Percentiles rank a stretch among this genome's conserved stretches.
Evolutionary conservation across 2,329 filamentous ascomycete species (phyloP).

Genomic region (Neofusicoccum laricinum): DNA sequence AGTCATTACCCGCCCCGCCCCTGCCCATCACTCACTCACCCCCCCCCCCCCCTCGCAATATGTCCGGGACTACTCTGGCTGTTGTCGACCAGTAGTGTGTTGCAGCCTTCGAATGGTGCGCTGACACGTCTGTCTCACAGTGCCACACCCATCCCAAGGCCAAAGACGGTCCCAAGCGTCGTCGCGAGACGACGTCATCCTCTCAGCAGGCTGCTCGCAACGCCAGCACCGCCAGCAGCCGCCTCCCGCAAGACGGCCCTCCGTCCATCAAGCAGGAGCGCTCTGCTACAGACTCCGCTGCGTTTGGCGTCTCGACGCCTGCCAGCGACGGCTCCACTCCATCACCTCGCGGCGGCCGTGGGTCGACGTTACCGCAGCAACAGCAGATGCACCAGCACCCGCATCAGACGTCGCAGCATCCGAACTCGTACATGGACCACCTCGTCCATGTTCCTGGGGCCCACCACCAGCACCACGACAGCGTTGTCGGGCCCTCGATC

Average conservation of each 20-base stretch:
- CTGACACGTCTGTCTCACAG: constrained; percentile 21
- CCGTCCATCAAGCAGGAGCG: background rate
- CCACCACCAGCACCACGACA: constrained; percentile 9
- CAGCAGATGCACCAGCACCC: background rate
- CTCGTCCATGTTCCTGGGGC: constrained; percentile 1
- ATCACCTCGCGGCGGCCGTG: constrained; percentile 4
- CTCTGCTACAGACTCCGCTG: background rate
- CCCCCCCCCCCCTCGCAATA: background rate
- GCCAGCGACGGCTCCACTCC: background rate
- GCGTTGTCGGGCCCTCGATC: background rate
- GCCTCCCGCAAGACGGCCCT: background rate
- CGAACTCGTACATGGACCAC: constrained; percentile 6
- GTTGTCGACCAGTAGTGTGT: background rate
- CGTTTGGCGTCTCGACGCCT: background rate
- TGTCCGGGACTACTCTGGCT: background rate
- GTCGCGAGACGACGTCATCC: constrained; percentile 34
- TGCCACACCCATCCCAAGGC: constrained; percentile 44
- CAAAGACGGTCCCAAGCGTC: constrained; percentile 42
- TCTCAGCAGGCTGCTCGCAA: constrained; percentile 20
- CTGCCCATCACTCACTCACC: background rate
- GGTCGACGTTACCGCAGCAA: background rate
- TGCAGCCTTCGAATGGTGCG: background rate
- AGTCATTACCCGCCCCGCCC: background rate
- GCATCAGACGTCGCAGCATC: background rate
- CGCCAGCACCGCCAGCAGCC: background rate